Percentiles rank a stretch among this genome's conserved stretches.
phyloP scores from a whole-genome alignment of 306 rosid species.

The Malus fusca region DNA sequence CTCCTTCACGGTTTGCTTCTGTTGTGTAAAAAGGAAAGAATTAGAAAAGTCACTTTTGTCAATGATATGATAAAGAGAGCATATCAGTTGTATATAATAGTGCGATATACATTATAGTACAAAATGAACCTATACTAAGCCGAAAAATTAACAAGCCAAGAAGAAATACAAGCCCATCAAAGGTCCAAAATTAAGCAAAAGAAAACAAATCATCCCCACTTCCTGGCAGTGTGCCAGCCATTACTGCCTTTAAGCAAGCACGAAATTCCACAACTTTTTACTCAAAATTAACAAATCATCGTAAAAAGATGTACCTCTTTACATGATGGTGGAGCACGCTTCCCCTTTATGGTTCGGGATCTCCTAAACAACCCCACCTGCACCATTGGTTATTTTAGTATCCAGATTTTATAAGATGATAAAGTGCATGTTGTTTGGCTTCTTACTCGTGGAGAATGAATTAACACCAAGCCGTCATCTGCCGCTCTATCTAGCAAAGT shows the following conservation, averaged over 20 bases:
- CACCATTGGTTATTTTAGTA: constrained; percentile 27
- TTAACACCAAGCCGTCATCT: constrained; percentile 75
- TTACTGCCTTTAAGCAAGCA: background rate
- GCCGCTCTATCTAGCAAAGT: constrained; percentile 59
- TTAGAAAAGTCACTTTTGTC: background rate
- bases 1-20: constrained; percentile 77
- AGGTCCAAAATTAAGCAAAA: background rate
- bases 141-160: background rate
- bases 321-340: constrained; percentile 68
- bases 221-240: background rate
- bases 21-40: constrained; percentile 17
- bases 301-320: constrained; percentile 50
- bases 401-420: constrained; percentile 9
- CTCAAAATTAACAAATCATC: background rate
- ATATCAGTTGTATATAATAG: background rate
- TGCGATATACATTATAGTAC: no score
- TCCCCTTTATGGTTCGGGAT: constrained; percentile 79
- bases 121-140: background rate
- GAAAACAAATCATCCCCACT: background rate
- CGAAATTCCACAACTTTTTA: background rate
- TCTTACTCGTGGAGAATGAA: constrained; percentile 70
- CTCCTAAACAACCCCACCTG: constrained; percentile 91
- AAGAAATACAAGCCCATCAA: background rate
- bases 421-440: background rate
- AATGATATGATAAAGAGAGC: background rate